Evolutionary conservation across 2,329 filamentous ascomycete species (phyloP), one percentile per base, ranked within the genome.

Genomic region (Microsporum ferrugineum): DNA sequence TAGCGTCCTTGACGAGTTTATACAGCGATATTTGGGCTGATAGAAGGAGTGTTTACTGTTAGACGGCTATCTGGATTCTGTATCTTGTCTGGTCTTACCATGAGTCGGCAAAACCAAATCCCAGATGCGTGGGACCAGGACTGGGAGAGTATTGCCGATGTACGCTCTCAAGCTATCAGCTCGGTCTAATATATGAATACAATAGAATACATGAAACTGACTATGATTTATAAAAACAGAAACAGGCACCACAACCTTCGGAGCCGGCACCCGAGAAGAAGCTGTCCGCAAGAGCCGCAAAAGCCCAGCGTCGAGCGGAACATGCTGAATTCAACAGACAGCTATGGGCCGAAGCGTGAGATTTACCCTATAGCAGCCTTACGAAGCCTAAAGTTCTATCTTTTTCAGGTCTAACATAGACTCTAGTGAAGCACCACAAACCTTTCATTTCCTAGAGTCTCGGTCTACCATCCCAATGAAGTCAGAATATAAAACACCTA

Each of bases 81-180:
- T 36, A 17, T 31, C 23, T 33, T 8, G 8, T 5, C 38, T n/a
- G n/a, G 12, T 38, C 45, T 27, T 39, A 66, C 66, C 63, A 77
- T 76, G 72, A 74, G 67, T 63, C 65, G 67, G 77, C 75, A 71
- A 79, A 71, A 66, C 78, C 77, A 75, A 76, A 72, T 87, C 62
- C 86, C 88, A 41, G 84, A 91, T 72, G 91, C 90, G 23, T 96
- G 92, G 92, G 90, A 92, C 65, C 86, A 95, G 68, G 89, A 96
- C 70, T 97, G 91, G 91, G 89, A 92, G 72, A 76, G 78, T 4
- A 82, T 88, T 70, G 89, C 88, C 61, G 90, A 95, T 76, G 83
- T 85, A 77, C 61, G 70, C 1, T 10, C 27, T 33, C 34, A 45
- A 57, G 36, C 10, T 27, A 29, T 31, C 45, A 5, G 10, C 45